Conservation (phyloP, 352 stramenopile genomes). For the Elongisporangium senticosum region DNA sequence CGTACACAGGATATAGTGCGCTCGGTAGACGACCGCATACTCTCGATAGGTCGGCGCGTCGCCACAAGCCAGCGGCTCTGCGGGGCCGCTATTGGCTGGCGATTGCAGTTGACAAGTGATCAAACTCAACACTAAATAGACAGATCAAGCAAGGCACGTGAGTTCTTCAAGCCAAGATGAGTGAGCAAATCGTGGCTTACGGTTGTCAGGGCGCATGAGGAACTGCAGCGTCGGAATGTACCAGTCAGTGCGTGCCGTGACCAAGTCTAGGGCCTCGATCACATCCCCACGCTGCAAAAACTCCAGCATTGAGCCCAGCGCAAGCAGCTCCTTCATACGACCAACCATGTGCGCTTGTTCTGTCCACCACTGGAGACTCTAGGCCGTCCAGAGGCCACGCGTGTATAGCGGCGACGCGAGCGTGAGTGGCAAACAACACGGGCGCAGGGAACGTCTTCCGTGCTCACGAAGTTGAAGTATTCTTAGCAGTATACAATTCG, state of each 20-base stretch:
- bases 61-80: constrained; percentile 6
- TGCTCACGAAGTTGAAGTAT: neutral
- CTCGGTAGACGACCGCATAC: constrained; percentile 52
- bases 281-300: constrained; percentile 42
- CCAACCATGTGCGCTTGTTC: constrained; percentile 27
- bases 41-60: constrained; percentile 50
- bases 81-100: constrained; percentile 11
- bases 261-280: constrained; percentile 36
- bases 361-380: neutral
- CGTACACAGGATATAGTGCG: constrained; percentile 56
- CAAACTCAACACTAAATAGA: constrained; percentile 27
- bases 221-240: constrained; percentile 58
- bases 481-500: neutral
- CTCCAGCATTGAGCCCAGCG: constrained; percentile 30
- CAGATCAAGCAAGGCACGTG: neutral
- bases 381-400: neutral
- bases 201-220: constrained; percentile 54
- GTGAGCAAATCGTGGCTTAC: constrained; percentile 17
- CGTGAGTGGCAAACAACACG: neutral
- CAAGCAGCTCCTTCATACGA: constrained; percentile 40
- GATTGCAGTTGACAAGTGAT: constrained; percentile 46
- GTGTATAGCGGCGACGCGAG: neutral
- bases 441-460: neutral
- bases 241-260: constrained; percentile 44
- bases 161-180: constrained; percentile 1